A percentile compares a stretch with the other conserved stretches of the same genome.
Conservation (phyloP, 164 flowering plant species). For the Aristolochia contorta region DNA sequence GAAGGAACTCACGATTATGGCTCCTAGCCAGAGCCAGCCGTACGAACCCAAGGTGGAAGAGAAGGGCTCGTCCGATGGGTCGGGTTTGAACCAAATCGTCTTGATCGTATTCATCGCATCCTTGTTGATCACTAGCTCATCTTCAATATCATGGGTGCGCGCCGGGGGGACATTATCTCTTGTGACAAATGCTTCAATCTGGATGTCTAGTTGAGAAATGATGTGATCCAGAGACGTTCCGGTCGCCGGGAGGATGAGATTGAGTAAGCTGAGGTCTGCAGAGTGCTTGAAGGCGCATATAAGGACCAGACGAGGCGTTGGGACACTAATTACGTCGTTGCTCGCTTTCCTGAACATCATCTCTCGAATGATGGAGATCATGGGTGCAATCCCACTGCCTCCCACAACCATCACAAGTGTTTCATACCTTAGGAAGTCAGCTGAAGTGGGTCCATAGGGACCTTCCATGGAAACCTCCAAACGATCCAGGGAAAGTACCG, state of each 20-base stretch:
- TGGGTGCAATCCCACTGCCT: constrained; percentile 81
- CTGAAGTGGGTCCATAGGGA: constrained; percentile 74
- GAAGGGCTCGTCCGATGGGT: constrained; percentile 34
- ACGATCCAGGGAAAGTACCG: constrained; percentile 39
- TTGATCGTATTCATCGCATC: too few relatives aligned
- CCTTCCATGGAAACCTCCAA: constrained; percentile 74
- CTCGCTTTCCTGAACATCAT: constrained; percentile 27
- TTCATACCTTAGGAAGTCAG: constrained; percentile 61
- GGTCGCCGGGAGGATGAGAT: constrained; percentile 63
- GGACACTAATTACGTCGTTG: constrained; percentile 3
- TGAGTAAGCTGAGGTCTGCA: constrained; percentile 51
- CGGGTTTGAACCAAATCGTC: constrained; percentile 58
- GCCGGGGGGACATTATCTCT: constrained; percentile 38
- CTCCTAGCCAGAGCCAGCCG: constrained; percentile 68
- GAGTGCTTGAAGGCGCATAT: constrained; percentile 51
- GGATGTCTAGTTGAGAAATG: constrained; percentile 32
- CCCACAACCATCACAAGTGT: constrained; percentile 71
- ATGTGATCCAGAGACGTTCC: constrained; percentile 16
- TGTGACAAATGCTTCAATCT: constrained; percentile 65
- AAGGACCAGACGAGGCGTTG: constrained; percentile 41
- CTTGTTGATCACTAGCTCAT: constrained; percentile 1
- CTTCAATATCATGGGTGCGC: too few relatives aligned
- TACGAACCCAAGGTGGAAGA: constrained; percentile 54
- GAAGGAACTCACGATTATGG: constrained; percentile 61
- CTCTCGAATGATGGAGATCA: constrained; percentile 63